Base-by-base conservation (phyloP, 2,329 filamentous ascomycete genomes). In the Ceratocystis cubensis region DNA sequence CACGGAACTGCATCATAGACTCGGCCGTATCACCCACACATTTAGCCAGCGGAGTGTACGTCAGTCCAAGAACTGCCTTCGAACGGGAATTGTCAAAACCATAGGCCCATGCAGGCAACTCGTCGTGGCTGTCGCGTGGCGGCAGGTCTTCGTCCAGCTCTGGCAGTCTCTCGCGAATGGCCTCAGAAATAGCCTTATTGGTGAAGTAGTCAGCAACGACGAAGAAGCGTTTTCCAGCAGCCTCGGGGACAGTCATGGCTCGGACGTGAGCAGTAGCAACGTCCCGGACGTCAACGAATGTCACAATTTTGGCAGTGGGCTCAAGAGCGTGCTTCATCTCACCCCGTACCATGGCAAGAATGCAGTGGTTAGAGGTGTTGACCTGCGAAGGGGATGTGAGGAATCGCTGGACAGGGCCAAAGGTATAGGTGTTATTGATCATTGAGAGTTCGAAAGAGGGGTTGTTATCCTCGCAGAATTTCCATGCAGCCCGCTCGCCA, bases 401-500 rank as follows among this genome's bases (percentile, higher is more conserved):
- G 73, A 79, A 74, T 72, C 79, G 80, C 45, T 76, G 77, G 2
- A 81, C 75, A n/a, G 86, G 85, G 0, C 86, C 86, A 50, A 87
- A 81, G 0, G 85, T 83, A 66, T 83, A 77, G 0, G 85, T 85
- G 64, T 83, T 82, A 71, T 83, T 84, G 70, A 88, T 82, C 5
- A 82, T 84, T 10, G 80, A 77, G 37, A 89, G 72, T 53, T 82
- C 80, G 71, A 88, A 89, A 76, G 71, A 83, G 77, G 37, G 79
- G 33, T 70, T 61, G 17, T 72, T 68, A 25, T 63, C 63, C 1
- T 65, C 46, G 37, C 72, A 64, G 68, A 70, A 74, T 1, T 82
- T 78, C 87, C 86, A 89, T 1, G 85, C 84, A 1, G 85, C 83
- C 68, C 80, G 82, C 71, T 89, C 86, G 0, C 85, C 85, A 69